Evolutionary conservation across 495 filamentous ascomycete genomes (phyloP), one percentile per base, ranked within the genome.

Genomic region (Aspergillus mulundensis): DNA sequence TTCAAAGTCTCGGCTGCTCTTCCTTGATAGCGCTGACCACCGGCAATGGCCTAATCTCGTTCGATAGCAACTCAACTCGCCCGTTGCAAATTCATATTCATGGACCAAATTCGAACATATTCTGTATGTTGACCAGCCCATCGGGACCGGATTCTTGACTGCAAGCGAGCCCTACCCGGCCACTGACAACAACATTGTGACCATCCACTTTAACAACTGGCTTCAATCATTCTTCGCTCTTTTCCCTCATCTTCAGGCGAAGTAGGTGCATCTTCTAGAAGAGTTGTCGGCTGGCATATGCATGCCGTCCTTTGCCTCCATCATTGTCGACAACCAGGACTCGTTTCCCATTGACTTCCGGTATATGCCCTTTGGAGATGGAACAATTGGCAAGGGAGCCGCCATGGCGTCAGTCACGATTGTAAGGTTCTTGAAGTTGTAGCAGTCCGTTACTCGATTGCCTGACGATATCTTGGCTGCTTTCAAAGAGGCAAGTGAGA

Each of bases 1-100:
- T 72, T 71, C 19, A 21, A 63, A 53, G 70, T 74, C 81, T 81
- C 3, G 81, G 81, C 21, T 79, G 71, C 56, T 72, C 68, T 3
- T 75, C 72, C 14, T 78, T 83, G 74, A 81, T 81, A 47, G 81
- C 81, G 5, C 61, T 84, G 8, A 84, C 84, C 58, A 70, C 77
- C 56, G 80, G 83, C 54, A 80, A 81, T 56, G 81, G 79, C 0
- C 81, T 80, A 7, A 82, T 81, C 43, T 77, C 77, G 39, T 82
- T 84, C 54, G 66, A 73, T 49, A 73, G 79, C 52, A 74, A 72
- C 20, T 63, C 68, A n/a, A 74, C 68, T 24, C 67, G 61, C 15
- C 77, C 2, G 72, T 74, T 1, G 58, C 78, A 34, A 84, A 83
- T 54, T 70, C 65, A 5, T 62, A 75, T 46, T 68, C 70, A 14